Conservation (phyloP, 148 eudicot genomes). For the Cornus suecica region DNA sequence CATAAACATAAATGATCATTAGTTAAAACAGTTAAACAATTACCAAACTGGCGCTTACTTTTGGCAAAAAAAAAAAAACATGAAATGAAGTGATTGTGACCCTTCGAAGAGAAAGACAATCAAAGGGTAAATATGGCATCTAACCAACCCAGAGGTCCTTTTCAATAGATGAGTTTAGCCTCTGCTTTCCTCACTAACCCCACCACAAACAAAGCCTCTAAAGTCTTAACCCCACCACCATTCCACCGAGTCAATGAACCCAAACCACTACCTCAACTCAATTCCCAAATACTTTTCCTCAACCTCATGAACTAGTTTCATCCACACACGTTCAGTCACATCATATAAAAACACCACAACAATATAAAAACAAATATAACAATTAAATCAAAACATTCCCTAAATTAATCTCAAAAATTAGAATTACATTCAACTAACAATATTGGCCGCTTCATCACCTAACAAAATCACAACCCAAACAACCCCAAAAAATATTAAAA, state of each 20-base stretch:
- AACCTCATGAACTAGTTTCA: no score
- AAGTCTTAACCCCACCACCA: not conserved
- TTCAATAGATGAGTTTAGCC: not conserved
- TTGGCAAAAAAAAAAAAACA: no score
- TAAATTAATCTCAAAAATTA: constrained; percentile 10
- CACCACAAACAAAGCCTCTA: not conserved
- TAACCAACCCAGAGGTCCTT: not conserved
- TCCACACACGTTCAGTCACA: not conserved
- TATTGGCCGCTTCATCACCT: constrained; percentile 9
- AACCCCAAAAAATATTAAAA: not conserved
- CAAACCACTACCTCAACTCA: not conserved
- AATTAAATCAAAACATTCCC: constrained; percentile 1
- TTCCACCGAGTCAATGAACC: not conserved
- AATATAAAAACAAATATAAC: not conserved
- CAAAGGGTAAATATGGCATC: not conserved
- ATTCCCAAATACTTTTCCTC: not conserved
- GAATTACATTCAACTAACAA: constrained; percentile 14
- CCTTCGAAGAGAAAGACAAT: no score
- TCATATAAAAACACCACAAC: not conserved
- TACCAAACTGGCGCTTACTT: no score
- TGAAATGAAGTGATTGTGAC: no score
- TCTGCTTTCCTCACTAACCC: not conserved
- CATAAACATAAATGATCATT: no score
- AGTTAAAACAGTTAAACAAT: no score
- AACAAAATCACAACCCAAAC: not conserved